Conservation (phyloP, 1,284 basidiomycete genomes). For the Cystobasidium slooffiae region DNA sequence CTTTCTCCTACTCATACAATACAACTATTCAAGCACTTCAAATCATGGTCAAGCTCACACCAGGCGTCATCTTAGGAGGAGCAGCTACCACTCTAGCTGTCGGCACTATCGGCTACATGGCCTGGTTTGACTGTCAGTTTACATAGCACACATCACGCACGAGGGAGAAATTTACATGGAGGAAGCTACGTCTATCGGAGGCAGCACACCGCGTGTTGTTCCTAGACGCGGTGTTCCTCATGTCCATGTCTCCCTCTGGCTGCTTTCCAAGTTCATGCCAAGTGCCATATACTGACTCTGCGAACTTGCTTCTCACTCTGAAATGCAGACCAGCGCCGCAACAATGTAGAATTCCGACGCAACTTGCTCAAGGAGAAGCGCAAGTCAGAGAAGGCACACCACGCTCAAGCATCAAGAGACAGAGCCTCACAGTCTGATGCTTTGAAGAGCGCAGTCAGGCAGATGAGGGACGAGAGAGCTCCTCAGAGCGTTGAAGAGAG, state of each 20-base stretch:
- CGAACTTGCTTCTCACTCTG: background rate
- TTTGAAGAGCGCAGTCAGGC: constrained; percentile 36
- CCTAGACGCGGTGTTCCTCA: background rate
- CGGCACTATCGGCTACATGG: constrained; percentile 30
- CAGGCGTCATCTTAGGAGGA: constrained; percentile 9
- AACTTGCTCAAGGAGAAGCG: constrained; percentile 62
- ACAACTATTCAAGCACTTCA: background rate
- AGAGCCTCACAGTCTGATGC: constrained; percentile 25
- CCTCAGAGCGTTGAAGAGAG: constrained; percentile 56
- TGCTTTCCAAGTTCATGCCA: background rate
- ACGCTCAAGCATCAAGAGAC: constrained; percentile 14
- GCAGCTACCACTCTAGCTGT: constrained; percentile 20
- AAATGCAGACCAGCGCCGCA: constrained; percentile 75
- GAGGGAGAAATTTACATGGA: too few relatives aligned
- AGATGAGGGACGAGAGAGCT: constrained; percentile 32
- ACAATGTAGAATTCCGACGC: constrained; percentile 84
- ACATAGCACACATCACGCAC: background rate
- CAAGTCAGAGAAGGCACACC: constrained; percentile 13
- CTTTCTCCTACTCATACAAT: background rate
- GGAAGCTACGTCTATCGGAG: too few relatives aligned
- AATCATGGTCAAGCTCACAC: constrained; percentile 37
- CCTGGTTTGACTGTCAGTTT: constrained; percentile 34
- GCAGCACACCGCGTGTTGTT: background rate
- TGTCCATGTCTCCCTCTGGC: background rate
- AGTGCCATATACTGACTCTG: background rate